Evolutionary conservation across 306 rosid species (phyloP), one percentile per base, ranked within the genome.

Genomic region (Clitoria ternatea): DNA sequence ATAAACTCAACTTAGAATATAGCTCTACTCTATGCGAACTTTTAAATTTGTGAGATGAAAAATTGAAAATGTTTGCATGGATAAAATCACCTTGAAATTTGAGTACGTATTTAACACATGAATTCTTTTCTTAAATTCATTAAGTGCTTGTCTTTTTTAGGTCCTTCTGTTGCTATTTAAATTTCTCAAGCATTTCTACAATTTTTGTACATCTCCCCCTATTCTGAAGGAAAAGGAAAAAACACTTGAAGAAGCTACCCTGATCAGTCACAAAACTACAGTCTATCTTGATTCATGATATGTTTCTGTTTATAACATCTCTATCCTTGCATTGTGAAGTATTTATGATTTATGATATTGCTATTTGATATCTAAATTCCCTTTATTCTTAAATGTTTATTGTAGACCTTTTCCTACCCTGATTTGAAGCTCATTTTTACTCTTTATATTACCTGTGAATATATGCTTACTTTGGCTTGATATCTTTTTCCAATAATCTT

Each of bases 401-500:
- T 2, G 2, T 33, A 9, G 26, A 7, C 42, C 43, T 5, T 24
- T 61, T 61, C 32, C 59, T 71, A 27, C 68, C 17, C 6, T 63
- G 26, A 5, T 71, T 49, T 12, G 33, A 63, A 36, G 47, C 1
- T 55, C 27, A 23, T 43, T 57, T 14, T 11, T 32, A 13, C 49
- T 27, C n/a, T 55, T 39, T 61, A 29, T 66, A 23, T 66, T 56
- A 29, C 35, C 35, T 44, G 70, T 65, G 53, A 54, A 30, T 73
- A 63, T 61, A 47, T 69, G 66, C 64, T 66, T 42, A 45, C 62
- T 59, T 67, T 33, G 7, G 29, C 33, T 53, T 77, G 64, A 72
- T 66, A n/a, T 40, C 18, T 33, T 77, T 61, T 69, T 59, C 23
- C 70, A 35, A 42, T 66, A 49, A 67, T 57, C 36, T 68, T 77